Evolutionary conservation across 371 early-diverging fungal species (phyloP).

Genomic region (Syncephalastrum contaminatum): DNA sequence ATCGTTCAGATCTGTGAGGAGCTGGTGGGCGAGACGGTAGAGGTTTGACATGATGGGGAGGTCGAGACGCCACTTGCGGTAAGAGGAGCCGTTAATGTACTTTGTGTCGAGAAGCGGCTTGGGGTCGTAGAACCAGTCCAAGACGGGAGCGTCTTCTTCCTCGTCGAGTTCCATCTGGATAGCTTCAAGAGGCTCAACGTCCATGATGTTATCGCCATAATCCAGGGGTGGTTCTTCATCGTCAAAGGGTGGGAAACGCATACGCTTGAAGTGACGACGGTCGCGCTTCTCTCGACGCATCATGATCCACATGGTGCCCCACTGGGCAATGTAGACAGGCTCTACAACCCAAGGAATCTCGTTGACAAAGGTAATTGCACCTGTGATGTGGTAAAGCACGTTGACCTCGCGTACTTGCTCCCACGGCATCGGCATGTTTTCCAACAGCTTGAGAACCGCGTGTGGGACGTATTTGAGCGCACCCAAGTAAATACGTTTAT

Average conservation of each 20-base stretch:
- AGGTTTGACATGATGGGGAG: constrained; percentile 93
- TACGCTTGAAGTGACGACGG: constrained; percentile 97
- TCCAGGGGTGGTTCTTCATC: constrained; percentile 98
- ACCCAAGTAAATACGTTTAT: constrained; percentile 96
- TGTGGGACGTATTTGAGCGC: constrained; percentile 99
- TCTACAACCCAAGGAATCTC: constrained; percentile 96
- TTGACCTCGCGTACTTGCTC: constrained; percentile 95
- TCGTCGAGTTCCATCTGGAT: constrained; percentile 98
- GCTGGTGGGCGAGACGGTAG: constrained; percentile 90
- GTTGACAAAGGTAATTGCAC: constrained; percentile 98
- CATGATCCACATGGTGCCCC: constrained; percentile 99
- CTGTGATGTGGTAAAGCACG: constrained; percentile 98
- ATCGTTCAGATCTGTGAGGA: constrained; percentile 92
- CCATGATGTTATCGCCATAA: constrained; percentile 97
- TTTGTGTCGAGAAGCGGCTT: constrained; percentile 88
- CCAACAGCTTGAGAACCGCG: constrained; percentile 95
- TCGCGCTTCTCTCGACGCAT: constrained; percentile 98
- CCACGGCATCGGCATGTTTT: constrained; percentile 99
- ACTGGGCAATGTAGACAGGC: constrained; percentile 96
- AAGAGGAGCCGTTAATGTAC: constrained; percentile 87
- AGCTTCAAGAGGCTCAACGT: constrained; percentile 96
- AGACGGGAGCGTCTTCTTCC: constrained; percentile 92
- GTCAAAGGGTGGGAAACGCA: constrained; percentile 98
- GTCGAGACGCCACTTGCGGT: constrained; percentile 90
- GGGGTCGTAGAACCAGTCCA: constrained; percentile 97